Base-by-base conservation (phyloP, 345 rosid species). In the Zanthoxylum bungeanum region DNA sequence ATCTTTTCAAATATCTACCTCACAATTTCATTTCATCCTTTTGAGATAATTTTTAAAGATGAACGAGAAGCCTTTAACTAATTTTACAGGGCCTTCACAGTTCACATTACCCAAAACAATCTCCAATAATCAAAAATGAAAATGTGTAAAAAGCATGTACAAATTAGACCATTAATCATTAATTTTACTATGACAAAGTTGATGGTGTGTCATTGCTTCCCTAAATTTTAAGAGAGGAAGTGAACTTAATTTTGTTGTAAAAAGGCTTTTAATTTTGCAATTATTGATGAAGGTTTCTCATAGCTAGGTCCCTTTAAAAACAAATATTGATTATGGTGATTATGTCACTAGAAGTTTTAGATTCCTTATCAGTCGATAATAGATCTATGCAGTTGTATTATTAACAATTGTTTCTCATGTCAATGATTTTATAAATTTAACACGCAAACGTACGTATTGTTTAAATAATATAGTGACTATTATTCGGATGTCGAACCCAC, bases 1-100 rank as follows among this genome's bases (percentile, higher is more conserved):
- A 10, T 40, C 50, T 56, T 42, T 69, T 69, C 30, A 24, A 64
- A 61, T 60, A 79, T 75, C 63, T 42, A 62, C 60, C 74, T 68
- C 68, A 71, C 39, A 49, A 56, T 63, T 57, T 57, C n/a, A n/a
- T n/a, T n/a, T n/a, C 21, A 34, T 33, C 63, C 76, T 79, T 75
- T 68, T 79, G 76, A 33, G 16, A 50, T 47, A 33, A 40, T 59
- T 56, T 42, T 34, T 66, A 49, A 28, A 16, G 33, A n/a, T n/a
- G n/a, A n/a, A n/a, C n/a, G n/a, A n/a, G n/a, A n/a, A n/a, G n/a
- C n/a, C n/a, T n/a, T n/a, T n/a, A n/a, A n/a, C n/a, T n/a, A n/a
- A n/a, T n/a, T n/a, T n/a, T n/a, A n/a, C n/a, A 53, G 64, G 73
- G 64, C 31, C 73, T 37, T n/a, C n/a, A n/a, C n/a, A n/a, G n/a